phyloP scores from a whole-genome alignment of 208 protist species.

The Trypanosoma rangeli region DNA sequence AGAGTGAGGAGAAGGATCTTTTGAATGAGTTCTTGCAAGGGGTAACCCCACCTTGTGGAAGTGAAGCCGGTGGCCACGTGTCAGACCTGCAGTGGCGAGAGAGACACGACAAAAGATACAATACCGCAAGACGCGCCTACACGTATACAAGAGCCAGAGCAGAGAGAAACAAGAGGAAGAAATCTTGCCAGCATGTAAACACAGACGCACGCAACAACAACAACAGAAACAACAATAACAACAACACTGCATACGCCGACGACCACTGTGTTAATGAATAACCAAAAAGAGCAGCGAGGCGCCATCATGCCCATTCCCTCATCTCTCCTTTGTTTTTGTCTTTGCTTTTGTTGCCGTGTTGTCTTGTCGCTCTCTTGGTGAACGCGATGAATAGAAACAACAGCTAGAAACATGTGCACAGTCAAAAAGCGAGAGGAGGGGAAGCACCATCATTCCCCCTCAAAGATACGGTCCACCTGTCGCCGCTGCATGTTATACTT shows the following conservation, averaged over 20 bases:
- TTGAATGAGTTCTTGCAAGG: neutral
- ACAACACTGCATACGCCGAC: neutral
- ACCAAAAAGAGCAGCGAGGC: constrained; percentile 7
- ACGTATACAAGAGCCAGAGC: neutral
- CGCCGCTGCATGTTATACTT: constrained; percentile 56
- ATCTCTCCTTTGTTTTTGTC: neutral
- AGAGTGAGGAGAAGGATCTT: neutral
- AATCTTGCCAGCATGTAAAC: neutral
- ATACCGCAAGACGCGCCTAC: neutral
- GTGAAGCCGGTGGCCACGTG: neutral
- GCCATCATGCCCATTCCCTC: neutral
- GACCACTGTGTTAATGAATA: neutral
- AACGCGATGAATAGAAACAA: neutral
- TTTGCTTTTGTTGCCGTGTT: neutral
- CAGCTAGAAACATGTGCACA: neutral
- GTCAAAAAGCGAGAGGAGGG: neutral
- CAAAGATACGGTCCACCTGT: constrained; percentile 63
- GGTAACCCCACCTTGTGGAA: neutral
- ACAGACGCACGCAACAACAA: constrained; percentile 1
- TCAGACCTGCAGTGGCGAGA: neutral
- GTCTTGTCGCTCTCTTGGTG: neutral
- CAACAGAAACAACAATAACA: constrained; percentile 19
- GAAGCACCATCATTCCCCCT: neutral
- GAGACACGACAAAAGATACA: neutral
- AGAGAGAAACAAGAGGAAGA: neutral